Conservation (phyloP, 345 rosid genomes). For the Microcos paniculata region DNA sequence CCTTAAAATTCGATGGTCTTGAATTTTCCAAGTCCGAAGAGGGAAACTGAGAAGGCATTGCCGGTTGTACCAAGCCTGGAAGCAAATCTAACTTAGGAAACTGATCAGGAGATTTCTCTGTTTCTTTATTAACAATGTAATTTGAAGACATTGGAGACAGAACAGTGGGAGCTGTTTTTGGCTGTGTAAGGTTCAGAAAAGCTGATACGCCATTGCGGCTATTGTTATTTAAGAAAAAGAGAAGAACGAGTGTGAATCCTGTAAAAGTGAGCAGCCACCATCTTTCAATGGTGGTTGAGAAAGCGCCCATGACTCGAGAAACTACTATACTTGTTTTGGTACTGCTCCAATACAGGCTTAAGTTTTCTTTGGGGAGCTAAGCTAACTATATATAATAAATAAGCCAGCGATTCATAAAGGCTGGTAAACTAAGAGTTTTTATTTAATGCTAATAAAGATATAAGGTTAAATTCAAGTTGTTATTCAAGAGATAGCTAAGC, state of each 20-base stretch:
- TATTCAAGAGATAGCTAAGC: background rate
- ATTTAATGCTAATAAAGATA: background rate
- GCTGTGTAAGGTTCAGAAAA: background rate
- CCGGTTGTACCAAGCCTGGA: background rate
- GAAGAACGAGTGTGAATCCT: constrained; percentile 30
- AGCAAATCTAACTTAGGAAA: background rate
- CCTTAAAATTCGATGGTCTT: no score
- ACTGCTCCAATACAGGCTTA: background rate
- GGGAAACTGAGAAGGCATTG: background rate
- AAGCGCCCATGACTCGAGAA: background rate
- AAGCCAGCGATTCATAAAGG: background rate
- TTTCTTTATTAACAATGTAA: no score
- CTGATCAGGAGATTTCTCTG: no score
- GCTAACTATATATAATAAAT: background rate
- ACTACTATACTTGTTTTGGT: background rate
- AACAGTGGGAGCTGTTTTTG: background rate
- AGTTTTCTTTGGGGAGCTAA: background rate
- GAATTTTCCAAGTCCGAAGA: background rate
- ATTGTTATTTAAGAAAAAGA: constrained; percentile 6
- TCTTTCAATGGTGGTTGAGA: background rate
- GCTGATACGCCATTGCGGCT: constrained; percentile 8
- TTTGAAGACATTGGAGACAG: no score
- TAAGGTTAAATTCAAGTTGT: no score
- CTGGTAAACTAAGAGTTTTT: background rate
- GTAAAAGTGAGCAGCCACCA: constrained; percentile 41